Base-by-base conservation (phyloP, 2,329 filamentous ascomycete genomes). In the Grosmannia penicillata region DNA sequence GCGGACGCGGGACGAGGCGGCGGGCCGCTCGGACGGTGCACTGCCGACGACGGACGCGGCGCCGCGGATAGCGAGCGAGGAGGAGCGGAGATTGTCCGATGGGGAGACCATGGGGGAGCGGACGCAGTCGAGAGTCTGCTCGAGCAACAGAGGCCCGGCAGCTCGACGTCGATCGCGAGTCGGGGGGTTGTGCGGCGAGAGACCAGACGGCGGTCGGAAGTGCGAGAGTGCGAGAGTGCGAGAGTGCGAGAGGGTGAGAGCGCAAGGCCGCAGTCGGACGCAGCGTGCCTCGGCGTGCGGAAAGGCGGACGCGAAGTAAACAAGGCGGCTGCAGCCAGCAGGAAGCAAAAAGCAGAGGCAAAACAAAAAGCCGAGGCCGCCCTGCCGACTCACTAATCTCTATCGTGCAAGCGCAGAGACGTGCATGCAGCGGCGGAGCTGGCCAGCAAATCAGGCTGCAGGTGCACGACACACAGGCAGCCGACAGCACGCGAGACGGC, bases 1-100 rank as follows among this genome's bases (percentile, higher is more conserved):
- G 22, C 48, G 47, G 37, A 46, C 32, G 24, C 48, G 48, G n/a
- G 48, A 44, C 17, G 40, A 33, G 13, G 17, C 14, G 24, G 11
- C 24, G 33, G 14, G 17, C 27, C 40, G 23, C 38, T 42, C 3
- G 26, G 41, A 19, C 39, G 47, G 43, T 31, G 44, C 37, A 29
- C 40, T 39, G 22, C 46, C 45, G 37, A 29, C 29, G 3, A 25
- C 31, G 18, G 40, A 37, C 8, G 39, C 51, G 49, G 43, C 39
- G 14, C 53, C 55, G 45, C 55, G 52, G 42, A 57, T 43, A 42
- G 52, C 47, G 45, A 57, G 47, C 36, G 53, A 52, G 37, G 53
- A 53, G 33, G 49, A 48, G 37, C 39, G 45, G 46, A 54, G 50
- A 45, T 38, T 48, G 42, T 54, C 51, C 33, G 52, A 49, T 43